Percentiles rank a stretch among this genome's conserved stretches.
Evolutionary conservation across 1,284 basidiomycete species (phyloP).

Genomic region (Porodaedalea pini): DNA sequence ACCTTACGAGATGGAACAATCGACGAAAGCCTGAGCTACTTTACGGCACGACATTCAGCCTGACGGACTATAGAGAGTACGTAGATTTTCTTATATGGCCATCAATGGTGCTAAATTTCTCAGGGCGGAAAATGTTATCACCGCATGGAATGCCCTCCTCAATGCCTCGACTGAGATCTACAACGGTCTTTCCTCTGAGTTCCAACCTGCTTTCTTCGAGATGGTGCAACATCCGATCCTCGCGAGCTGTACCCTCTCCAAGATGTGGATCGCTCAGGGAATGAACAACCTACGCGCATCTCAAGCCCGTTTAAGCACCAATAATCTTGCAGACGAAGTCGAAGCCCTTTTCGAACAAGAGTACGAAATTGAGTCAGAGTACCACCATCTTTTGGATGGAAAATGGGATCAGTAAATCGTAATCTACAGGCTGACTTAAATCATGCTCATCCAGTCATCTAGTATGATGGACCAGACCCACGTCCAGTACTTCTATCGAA

Average conservation of each 20-base stretch:
- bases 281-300: constrained; percentile 60
- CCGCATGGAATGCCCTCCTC: constrained; percentile 46
- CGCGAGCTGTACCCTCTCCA: constrained; percentile 53
- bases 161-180: constrained; percentile 54
- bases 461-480: constrained; percentile 72
- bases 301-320: constrained; percentile 62
- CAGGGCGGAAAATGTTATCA: constrained; percentile 55
- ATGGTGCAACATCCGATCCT: constrained; percentile 61
- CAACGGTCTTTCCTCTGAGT: constrained; percentile 42
- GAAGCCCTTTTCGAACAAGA: constrained; percentile 56
- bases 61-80: constrained; percentile 66
- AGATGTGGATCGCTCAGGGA: constrained; percentile 55
- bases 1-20: constrained; percentile 58
- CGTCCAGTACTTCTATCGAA: constrained; percentile 66
- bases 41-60: constrained; percentile 58
- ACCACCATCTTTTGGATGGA: constrained; percentile 56
- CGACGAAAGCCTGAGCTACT: constrained; percentile 66
- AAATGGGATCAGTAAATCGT: constrained; percentile 57
- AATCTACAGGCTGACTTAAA: neutral
- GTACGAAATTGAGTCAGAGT: constrained; percentile 55
- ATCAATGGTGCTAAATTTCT: neutral
- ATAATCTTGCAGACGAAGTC: constrained; percentile 51
- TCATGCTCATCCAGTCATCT: neutral
- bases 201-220: constrained; percentile 63
- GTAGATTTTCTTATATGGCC: constrained; percentile 24